phyloP scores from a whole-genome alignment of 345 rosid genomes.

The Hypericum androsaemum region DNA sequence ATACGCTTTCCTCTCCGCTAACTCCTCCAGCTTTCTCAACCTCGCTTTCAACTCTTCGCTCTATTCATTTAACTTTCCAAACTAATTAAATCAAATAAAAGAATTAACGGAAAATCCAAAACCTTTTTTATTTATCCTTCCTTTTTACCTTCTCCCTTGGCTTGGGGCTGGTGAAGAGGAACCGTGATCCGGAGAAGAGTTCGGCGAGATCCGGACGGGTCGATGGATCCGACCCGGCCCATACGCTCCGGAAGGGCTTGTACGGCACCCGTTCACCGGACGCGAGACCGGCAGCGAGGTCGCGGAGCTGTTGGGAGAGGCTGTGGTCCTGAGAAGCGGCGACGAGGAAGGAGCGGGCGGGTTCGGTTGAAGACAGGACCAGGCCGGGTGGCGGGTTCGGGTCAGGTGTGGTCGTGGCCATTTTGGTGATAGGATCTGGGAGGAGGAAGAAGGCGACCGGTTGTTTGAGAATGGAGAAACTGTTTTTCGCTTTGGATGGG shows the following conservation, averaged over 20 bases:
- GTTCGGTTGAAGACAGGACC: constrained; percentile 24
- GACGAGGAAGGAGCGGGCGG: constrained; percentile 36
- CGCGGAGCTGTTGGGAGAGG: constrained; percentile 44
- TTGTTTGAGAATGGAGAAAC: no score
- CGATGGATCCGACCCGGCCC: constrained; percentile 35
- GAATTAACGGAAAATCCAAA: no score
- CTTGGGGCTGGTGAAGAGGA: constrained; percentile 54
- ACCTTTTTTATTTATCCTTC: no score
- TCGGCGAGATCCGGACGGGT: constrained; percentile 40
- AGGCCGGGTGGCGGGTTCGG: constrained; percentile 21
- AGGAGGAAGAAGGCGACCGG: no score
- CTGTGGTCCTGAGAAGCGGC: constrained; percentile 38
- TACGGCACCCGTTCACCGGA: constrained; percentile 33
- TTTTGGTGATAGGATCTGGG: not conserved
- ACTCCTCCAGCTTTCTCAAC: constrained; percentile 51
- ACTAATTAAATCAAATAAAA: no score
- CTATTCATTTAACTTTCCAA: constrained; percentile 19
- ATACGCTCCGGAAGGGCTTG: constrained; percentile 50
- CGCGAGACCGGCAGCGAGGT: constrained; percentile 43
- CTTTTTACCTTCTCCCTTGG: constrained; percentile 69
- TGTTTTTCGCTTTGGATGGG: no score
- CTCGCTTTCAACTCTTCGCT: constrained; percentile 71
- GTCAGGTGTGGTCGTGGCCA: constrained; percentile 3
- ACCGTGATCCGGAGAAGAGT: constrained; percentile 46
- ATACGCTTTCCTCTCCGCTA: constrained; percentile 75